Conservation (phyloP, 257 asterid genomes). For the Capsicum chinense region DNA sequence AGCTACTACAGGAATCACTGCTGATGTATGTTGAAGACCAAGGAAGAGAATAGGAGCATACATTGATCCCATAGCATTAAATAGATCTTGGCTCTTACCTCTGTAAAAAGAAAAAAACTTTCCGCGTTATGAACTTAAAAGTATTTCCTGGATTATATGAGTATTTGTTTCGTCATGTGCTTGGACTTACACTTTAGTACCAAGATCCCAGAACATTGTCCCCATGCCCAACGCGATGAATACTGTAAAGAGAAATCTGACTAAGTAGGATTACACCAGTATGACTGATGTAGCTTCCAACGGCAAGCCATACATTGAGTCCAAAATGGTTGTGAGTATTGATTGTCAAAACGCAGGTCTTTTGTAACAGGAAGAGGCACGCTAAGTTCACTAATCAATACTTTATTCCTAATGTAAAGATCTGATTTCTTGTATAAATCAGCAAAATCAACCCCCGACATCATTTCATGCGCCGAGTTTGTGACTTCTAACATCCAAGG, state of each 20-base stretch:
- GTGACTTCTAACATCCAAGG: constrained; percentile 73
- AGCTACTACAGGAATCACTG: constrained; percentile 80
- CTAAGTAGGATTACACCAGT: constrained; percentile 28
- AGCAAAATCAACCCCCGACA: constrained; percentile 47
- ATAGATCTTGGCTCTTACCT: constrained; percentile 59
- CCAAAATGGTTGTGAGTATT: constrained; percentile 26
- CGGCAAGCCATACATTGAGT: constrained; percentile 27
- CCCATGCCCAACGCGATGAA: constrained; percentile 64
- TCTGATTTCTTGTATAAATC: constrained; percentile 26
- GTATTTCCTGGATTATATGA: neutral
- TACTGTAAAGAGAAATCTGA: constrained; percentile 62
- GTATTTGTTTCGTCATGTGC: neutral
- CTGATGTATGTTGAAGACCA: constrained; percentile 63
- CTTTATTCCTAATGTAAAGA: neutral
- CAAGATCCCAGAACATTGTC: constrained; percentile 79
- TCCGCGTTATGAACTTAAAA: neutral
- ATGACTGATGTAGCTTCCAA: constrained; percentile 24
- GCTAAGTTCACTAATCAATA: neutral
- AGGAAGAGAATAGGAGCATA: constrained; percentile 60
- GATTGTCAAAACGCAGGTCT: constrained; percentile 7
- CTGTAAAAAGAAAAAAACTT: neutral
- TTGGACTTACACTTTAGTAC: constrained; percentile 52
- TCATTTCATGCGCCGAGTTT: constrained; percentile 44
- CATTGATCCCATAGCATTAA: constrained; percentile 75
- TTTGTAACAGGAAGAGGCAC: neutral